Evolutionary conservation across 2,329 filamentous ascomycete species (phyloP), one percentile per base, ranked within the genome.

Genomic region (Colletotrichum sp.): DNA sequence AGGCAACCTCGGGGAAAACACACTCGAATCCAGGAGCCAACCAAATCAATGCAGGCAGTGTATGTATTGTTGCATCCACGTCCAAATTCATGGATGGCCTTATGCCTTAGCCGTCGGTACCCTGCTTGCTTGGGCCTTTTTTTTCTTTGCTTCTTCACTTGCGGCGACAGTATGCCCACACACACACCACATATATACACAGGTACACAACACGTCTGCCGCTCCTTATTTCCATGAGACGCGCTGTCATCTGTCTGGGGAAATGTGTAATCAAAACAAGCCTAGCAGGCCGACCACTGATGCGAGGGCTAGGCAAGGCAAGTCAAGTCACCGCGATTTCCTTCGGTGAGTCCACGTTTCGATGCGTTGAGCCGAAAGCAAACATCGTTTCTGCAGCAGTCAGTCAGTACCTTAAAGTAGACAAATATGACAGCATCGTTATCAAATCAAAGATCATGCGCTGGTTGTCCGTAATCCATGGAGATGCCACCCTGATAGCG

Each of bases 141-240:
- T 22, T 18, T n/a, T n/a, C 6, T 16, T 60, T 60, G 73, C 64
- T 71, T 75, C 34, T n/a, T 48, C 60, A 66, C 72, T 62, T 71
- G 48, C 30, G 65, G 63, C 39, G 59, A 52, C 36, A 57, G 57
- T 75, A 75, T 75, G 65, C 34, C 64, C 59, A 59, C 57, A 62
- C 65, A 57, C 48, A 28, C 62, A 39, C 36, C 7, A 4, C 36
- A n/a, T 10, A 44, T n/a, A 48, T 48, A 48, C 18, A 48, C 18
- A 48, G 44, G 44, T 48, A 48, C 44, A 44, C 18, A 44, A 44
- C 52, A 24, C 66, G 55, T n/a, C 22, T 68, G 70, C 28, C 69
- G 57, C 59, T 75, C 73, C n/a, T 64, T 59, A 60, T 73, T 30
- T 68, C 34, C 57, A 59, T 52, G 32, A 39, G 64, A 73, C 59